Evolutionary conservation across 768 basidiomycete genomes (phyloP), one percentile per base, ranked within the genome.

Genomic region (Tricholoma terreum): DNA sequence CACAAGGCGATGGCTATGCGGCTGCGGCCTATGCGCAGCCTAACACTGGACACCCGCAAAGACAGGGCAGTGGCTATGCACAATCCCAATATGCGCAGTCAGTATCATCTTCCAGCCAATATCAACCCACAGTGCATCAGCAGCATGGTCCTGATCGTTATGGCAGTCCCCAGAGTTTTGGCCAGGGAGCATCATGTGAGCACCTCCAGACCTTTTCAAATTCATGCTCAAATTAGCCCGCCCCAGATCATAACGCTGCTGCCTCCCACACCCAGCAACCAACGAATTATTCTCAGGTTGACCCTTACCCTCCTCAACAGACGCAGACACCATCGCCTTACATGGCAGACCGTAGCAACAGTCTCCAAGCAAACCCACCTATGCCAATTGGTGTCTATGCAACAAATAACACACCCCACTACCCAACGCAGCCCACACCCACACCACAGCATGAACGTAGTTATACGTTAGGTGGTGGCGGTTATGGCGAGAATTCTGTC

Each of bases 161-260:
- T 42, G 58, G 65, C 19, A 62, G 60, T 48, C 38, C 71, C 51
- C 59, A 64, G 45, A 66, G 67, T 14, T 86, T 87, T 60, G 82
- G 84, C 3, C 87, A 89, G 36, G 81, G 76, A 42, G 73, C 79
- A 34, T 78, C 84, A 19, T 86, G 86, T 86, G 67, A 69, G 83
- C 71, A 30, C 60, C 43, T 38, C 36, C 17, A 22, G 17, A 48
- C n/a, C 27, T 50, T 22, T 43, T 42, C 42, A 50, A 17, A 21
- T 30, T 40, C 46, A 52, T 21, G 34, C 33, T 24, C 57, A 48
- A n/a, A n/a, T n/a, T n/a, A n/a, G n/a, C n/a, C n/a, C 45, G 53
- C 43, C 61, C 10, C 61, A 89, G 87, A 88, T 63, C 80, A 84
- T 62, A 75, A 49, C 22, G 22, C 83, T 24, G 79, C 81, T 8